Percentiles rank a stretch among this genome's conserved stretches.
Evolutionary conservation across 2,329 filamentous ascomycete species (phyloP).

Genomic region (Epichloe coenophiala): DNA sequence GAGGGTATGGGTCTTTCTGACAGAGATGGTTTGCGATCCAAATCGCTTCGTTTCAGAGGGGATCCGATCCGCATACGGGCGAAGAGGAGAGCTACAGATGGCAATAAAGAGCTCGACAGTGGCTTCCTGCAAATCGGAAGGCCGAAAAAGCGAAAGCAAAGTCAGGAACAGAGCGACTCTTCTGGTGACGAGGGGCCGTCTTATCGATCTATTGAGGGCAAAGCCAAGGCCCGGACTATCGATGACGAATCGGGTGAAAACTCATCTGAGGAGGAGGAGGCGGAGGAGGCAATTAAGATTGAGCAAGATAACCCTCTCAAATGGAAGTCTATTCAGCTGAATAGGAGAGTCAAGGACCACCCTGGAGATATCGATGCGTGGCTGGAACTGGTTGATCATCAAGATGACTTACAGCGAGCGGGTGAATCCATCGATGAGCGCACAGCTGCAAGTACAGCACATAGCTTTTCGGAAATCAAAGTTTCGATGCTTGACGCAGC

Average conservation of each 20-base stretch:
- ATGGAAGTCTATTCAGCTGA: slow-evolving; percentile 46
- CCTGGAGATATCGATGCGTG: slow-evolving; percentile 59
- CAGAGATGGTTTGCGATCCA: slow-evolving; percentile 33
- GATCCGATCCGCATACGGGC: slow-evolving; percentile 26
- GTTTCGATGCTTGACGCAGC: slow-evolving; percentile 70
- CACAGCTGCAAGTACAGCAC: slow-evolving; percentile 45
- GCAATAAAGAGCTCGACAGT: slow-evolving; percentile 15
- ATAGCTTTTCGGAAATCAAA: slow-evolving; percentile 65
- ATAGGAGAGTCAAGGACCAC: slow-evolving; percentile 46
- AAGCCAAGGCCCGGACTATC: slow-evolving; percentile 36
- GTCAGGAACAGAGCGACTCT: slow-evolving; percentile 19
- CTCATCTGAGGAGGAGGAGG: slow-evolving; percentile 17
- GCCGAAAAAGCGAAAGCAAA: slow-evolving; percentile 29
- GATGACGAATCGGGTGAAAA: slow-evolving; percentile 38
- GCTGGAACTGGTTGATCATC: slow-evolving; percentile 67
- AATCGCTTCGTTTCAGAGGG: slow-evolving; percentile 22
- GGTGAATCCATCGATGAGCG: slow-evolving; percentile 29
- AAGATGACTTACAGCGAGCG: slow-evolving; percentile 50
- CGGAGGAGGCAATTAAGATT: slow-evolving; percentile 19
- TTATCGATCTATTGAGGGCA: slow-evolving; percentile 53
- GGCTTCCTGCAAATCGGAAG: slow-evolving; percentile 36
- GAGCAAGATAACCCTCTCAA: slow-evolving; percentile 32
- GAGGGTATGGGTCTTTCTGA: slow-evolving; percentile 24
- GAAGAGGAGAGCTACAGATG: slow-evolving; percentile 10
- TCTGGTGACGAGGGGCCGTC: slow-evolving; percentile 37